Evolutionary conservation across 768 basidiomycete genomes (phyloP).

Genomic region (Vararia minispora): DNA sequence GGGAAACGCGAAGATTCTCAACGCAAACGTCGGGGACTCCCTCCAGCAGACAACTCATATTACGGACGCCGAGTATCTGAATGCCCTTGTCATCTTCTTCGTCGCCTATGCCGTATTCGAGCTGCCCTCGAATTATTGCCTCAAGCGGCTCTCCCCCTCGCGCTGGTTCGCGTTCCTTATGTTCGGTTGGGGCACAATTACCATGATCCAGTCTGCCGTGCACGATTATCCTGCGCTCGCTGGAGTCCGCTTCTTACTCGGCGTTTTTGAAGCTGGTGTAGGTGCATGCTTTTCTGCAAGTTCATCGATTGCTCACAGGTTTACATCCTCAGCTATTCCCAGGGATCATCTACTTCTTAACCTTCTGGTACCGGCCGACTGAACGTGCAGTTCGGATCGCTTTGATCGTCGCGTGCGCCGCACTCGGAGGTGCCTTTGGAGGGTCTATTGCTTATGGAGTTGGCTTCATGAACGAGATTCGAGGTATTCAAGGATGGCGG

Average conservation of each 20-base stretch:
- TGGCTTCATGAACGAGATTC: conserved; percentile 19
- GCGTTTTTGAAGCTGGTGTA: conserved; percentile 31
- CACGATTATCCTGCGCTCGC: conserved; percentile 27
- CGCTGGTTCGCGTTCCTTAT: conserved; percentile 30
- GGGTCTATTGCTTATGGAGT: conserved; percentile 21
- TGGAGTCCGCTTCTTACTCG: conserved; percentile 32
- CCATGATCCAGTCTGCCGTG: conserved; percentile 26
- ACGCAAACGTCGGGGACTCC: conserved; percentile 21
- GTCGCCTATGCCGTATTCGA: conserved; percentile 30
- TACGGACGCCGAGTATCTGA: conserved; percentile 22
- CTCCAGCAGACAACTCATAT: conserved; percentile 20
- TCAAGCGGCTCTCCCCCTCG: conserved; percentile 26
- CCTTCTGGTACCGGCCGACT: conserved; percentile 33
- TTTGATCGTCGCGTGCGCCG: conserved; percentile 22
- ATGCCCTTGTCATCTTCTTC: conserved; percentile 28
- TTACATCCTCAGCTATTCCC: no score
- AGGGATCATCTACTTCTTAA: conserved; percentile 30
- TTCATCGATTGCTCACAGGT: no score
- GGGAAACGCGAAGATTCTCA: conserved; percentile 25
- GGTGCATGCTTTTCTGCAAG: no score
- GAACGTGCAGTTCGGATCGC: conserved; percentile 21
- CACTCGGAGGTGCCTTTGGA: conserved; percentile 16
- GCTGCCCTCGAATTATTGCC: conserved; percentile 28
- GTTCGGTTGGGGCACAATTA: conserved; percentile 28
- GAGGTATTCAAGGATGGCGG: conserved; percentile 18